Conservation (phyloP, 805 yeast species). For the Henningerozyma blattae region DNA sequence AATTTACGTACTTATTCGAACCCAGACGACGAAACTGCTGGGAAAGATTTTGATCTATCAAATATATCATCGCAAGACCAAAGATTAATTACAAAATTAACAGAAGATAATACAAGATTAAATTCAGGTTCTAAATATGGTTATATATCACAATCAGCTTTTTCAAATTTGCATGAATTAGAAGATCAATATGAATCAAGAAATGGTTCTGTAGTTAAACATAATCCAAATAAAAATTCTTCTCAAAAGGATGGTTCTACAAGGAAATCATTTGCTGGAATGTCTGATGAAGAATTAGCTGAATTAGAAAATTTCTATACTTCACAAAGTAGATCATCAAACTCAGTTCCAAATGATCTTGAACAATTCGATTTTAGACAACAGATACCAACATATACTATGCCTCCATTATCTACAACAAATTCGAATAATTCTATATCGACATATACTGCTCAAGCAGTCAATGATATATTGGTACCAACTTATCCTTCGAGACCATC, state of each 20-base stretch:
- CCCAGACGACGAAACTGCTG: constrained; percentile 8
- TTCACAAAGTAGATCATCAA: constrained; percentile 16
- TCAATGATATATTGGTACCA: constrained; percentile 14
- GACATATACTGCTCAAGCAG: not conserved
- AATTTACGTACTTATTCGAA: constrained; percentile 2
- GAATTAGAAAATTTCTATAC: constrained; percentile 18
- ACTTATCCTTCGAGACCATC: constrained; percentile 25
- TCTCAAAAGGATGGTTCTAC: constrained; percentile 1
- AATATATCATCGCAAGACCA: constrained; percentile 11
- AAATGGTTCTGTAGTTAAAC: not conserved
- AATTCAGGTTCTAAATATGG: constrained; percentile 22
- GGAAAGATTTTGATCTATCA: constrained; percentile 15
- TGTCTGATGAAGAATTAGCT: constrained; percentile 23
- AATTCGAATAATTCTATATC: not conserved
- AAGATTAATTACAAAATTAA: constrained; percentile 10
- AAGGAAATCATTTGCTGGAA: constrained; percentile 22
- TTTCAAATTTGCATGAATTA: constrained; percentile 23
- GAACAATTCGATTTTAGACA: constrained; percentile 22
- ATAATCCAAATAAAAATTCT: constrained; percentile 1
- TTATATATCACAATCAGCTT: constrained; percentile 22
- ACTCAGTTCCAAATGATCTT: constrained; percentile 11
- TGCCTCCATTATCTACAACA: not conserved
- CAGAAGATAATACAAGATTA: constrained; percentile 19
- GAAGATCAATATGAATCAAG: constrained; percentile 17
- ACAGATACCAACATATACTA: constrained; percentile 6